phyloP scores from a whole-genome alignment of 768 basidiomycete species.

The Agaricus subrufescens region DNA sequence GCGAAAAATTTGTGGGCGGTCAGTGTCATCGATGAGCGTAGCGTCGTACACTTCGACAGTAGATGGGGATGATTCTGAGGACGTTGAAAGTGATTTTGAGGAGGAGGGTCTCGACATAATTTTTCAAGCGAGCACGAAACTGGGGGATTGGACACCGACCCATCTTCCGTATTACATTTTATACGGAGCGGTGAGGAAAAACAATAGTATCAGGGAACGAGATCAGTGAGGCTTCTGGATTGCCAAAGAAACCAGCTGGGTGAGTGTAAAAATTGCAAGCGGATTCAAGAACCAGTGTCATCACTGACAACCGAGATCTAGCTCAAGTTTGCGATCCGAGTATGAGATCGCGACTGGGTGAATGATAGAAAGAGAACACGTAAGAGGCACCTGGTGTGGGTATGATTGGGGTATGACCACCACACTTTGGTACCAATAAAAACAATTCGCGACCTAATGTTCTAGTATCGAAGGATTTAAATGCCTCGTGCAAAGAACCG shows the following conservation, averaged over 20 bases:
- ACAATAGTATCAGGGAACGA: slow-evolving; percentile 19
- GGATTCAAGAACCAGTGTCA: not conserved
- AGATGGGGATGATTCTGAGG: not conserved
- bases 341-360: slow-evolving; percentile 1
- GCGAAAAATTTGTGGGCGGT: not conserved
- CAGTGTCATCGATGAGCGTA: not conserved
- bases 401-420: slow-evolving; percentile 20
- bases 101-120: not conserved
- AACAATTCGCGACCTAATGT: not conserved
- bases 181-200: slow-evolving; percentile 23
- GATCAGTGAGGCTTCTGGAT: slow-evolving; percentile 23
- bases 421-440: slow-evolving; percentile 18
- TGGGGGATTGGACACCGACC: not conserved
- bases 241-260: slow-evolving; percentile 24
- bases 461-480: slow-evolving; percentile 5
- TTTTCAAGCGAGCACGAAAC: not conserved
- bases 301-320: slow-evolving; percentile 1
- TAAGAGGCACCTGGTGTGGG: slow-evolving; percentile 12
- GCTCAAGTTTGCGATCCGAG: slow-evolving; percentile 4
- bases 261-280: slow-evolving; percentile 8
- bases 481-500: slow-evolving; percentile 7
- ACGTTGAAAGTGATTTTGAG: not conserved
- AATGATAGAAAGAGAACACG: not conserved
- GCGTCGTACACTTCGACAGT: not conserved
- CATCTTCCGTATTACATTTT: slow-evolving; percentile 17